These are phyloP conservation scores for Colletotrichum destructivum DNA, from an alignment of 2,329 filamentous ascomycete genomes.

Conservation along the genomic window DNA sequence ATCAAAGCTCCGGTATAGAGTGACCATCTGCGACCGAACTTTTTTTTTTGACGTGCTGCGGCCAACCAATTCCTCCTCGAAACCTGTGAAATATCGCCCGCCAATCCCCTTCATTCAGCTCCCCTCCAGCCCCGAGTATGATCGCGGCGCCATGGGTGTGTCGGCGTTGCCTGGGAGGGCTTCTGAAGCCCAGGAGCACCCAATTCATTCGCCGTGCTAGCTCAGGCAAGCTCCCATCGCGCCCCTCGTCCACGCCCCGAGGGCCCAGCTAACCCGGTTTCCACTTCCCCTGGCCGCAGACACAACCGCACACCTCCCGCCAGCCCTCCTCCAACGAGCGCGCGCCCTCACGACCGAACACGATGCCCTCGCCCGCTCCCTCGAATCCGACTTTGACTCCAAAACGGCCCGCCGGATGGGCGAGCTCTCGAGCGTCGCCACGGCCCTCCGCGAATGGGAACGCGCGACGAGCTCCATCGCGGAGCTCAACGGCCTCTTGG, in stretches of 20 bases:
- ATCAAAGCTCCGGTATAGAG: constrained; percentile 20
- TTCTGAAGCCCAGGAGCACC: constrained; percentile 48
- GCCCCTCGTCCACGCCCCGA: constrained; percentile 3
- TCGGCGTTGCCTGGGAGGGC: constrained; percentile 62
- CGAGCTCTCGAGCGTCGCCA: constrained; percentile 71
- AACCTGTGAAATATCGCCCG: neutral
- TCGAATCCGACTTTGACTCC: constrained; percentile 70
- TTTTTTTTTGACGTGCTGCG: neutral
- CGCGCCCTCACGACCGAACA: constrained; percentile 72
- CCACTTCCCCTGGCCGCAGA: constrained; percentile 43
- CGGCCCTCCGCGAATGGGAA: constrained; percentile 73
- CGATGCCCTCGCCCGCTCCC: constrained; percentile 64
- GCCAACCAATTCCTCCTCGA: neutral
- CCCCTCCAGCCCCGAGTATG: constrained; percentile 46
- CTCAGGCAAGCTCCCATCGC: constrained; percentile 48
- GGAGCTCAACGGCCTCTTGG: constrained; percentile 68
- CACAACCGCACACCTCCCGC: constrained; percentile 59
- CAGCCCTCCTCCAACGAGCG: constrained; percentile 73
- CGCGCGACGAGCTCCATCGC: constrained; percentile 65
- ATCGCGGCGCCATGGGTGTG: constrained; percentile 66
- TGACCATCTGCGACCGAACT: constrained; percentile 5
- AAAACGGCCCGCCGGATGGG: constrained; percentile 72
- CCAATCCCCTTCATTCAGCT: neutral
- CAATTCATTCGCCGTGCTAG: constrained; percentile 60
- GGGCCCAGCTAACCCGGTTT: constrained; percentile 11